A percentile compares a stretch with the other conserved stretches of the same genome.
Conservation (phyloP, 352 stramenopile genomes). For the Phytopythium chamaehyphon region DNA sequence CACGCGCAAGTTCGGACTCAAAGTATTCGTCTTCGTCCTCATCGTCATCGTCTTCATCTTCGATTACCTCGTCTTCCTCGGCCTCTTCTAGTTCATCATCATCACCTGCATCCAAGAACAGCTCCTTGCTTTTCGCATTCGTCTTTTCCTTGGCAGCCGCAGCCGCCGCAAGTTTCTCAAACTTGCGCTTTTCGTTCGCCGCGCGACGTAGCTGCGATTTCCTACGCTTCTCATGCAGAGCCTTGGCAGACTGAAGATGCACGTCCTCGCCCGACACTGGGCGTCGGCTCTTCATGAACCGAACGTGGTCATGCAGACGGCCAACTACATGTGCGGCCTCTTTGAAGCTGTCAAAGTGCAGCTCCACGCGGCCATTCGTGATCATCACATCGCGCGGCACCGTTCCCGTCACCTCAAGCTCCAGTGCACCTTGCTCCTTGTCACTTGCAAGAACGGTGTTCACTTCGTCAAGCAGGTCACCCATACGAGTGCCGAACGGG, state of each 20-base stretch:
- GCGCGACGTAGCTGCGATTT: conserved; percentile 15
- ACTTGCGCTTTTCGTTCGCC: conserved; percentile 2
- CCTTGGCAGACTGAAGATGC: conserved; percentile 27
- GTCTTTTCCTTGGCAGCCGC: background rate
- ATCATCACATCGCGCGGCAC: conserved; percentile 63
- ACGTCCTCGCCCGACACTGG: conserved; percentile 38
- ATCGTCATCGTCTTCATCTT: background rate
- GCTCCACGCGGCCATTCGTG: conserved; percentile 73
- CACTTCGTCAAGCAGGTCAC: conserved; percentile 52
- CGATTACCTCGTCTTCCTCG: conserved; percentile 4
- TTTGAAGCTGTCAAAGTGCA: conserved; percentile 63
- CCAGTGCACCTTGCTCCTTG: conserved; percentile 34
- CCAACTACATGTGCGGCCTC: conserved; percentile 75
- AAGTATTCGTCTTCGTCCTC: conserved; percentile 11
- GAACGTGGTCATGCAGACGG: conserved; percentile 48
- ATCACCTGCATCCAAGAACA: conserved; percentile 6
- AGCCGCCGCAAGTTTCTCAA: conserved; percentile 8
- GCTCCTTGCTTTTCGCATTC: background rate
- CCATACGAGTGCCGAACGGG: conserved; percentile 66
- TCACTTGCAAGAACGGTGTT: conserved; percentile 36
- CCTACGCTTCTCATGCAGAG: conserved; percentile 32
- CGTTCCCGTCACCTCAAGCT: conserved; percentile 44
- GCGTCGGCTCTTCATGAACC: conserved; percentile 49
- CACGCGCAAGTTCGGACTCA: conserved; percentile 27
- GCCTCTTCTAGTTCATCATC: conserved; percentile 8